These are phyloP conservation scores for Fraxinus sp. DNA, from an alignment of 305 asterid genomes.

Conservation along the genomic window DNA sequence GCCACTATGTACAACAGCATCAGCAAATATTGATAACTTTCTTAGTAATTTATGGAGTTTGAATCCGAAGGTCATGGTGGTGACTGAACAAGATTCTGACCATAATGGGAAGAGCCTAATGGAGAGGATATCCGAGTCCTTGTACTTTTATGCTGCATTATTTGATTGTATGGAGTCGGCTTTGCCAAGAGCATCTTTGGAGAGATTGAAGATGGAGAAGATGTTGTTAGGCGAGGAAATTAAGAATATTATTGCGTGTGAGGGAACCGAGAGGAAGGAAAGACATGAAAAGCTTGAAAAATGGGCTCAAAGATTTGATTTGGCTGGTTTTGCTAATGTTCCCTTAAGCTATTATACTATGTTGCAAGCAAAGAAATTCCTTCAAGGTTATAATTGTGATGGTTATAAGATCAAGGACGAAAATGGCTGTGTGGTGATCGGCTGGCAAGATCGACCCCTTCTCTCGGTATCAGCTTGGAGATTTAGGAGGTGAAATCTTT, in stretches of 20 bases:
- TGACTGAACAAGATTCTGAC: conserved; percentile 81
- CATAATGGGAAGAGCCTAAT: conserved; percentile 67
- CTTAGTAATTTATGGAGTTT: conserved; percentile 64
- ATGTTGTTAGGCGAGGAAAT: conserved; percentile 85
- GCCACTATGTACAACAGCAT: conserved; percentile 37
- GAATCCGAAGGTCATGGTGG: conserved; percentile 79
- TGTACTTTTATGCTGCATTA: conserved; percentile 77
- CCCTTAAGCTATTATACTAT: conserved; percentile 75
- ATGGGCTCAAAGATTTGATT: conserved; percentile 71
- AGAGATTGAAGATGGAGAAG: conserved; percentile 80
- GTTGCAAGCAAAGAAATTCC: conserved; percentile 73
- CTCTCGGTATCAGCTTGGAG: conserved; percentile 87
- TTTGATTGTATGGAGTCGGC: conserved; percentile 84
- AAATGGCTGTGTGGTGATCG: conserved; percentile 69
- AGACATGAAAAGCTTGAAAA: conserved; percentile 85
- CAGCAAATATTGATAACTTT: conserved; percentile 47
- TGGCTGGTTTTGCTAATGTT: conserved; percentile 60
- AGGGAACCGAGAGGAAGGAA: conserved; percentile 75
- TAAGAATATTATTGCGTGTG: conserved; percentile 81
- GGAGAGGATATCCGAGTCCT: conserved; percentile 77
- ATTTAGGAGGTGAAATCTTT: conserved; percentile 54
- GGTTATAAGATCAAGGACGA: conserved; percentile 84
- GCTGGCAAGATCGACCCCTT: conserved; percentile 92
- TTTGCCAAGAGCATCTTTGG: conserved; percentile 66
- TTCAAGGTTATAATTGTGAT: conserved; percentile 64